A percentile compares a stretch with the other conserved stretches of the same genome.
Conservation (phyloP, 805 yeast genomes). For the Lachancea meyersii region DNA sequence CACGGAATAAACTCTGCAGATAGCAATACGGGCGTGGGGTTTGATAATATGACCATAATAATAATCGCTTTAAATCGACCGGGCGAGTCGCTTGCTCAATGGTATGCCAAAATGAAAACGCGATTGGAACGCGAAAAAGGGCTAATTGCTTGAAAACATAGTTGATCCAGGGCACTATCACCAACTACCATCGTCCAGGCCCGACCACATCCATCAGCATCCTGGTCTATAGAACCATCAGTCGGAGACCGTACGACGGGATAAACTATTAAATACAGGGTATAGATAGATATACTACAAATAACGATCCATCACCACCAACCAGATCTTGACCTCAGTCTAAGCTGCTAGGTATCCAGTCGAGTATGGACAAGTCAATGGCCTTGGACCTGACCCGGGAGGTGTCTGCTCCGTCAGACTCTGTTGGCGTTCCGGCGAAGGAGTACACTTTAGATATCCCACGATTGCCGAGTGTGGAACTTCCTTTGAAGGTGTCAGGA, state of each 20-base stretch:
- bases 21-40: conserved; percentile 70
- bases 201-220: too few relatives aligned
- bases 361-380: neutral
- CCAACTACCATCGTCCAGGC: neutral
- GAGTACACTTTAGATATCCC: conserved; percentile 67
- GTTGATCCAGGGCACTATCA: neutral
- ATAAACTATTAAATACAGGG: neutral
- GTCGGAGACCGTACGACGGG: neutral
- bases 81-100: conserved; percentile 41
- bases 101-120: conserved; percentile 52
- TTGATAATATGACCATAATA: conserved; percentile 76
- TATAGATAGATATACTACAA: neutral
- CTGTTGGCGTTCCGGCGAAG: conserved; percentile 34
- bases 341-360: neutral
- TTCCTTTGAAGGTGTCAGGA: conserved; percentile 59
- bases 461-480: conserved; percentile 65
- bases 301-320: neutral
- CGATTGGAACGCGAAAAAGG: conserved; percentile 35
- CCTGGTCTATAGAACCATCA: too few relatives aligned
- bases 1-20: conserved; percentile 66
- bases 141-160: conserved; percentile 4
- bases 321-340: neutral
- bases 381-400: conserved; percentile 2
- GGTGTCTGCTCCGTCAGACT: neutral
- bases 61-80: conserved; percentile 54